A percentile compares a stretch with the other conserved stretches of the same genome.
phyloP scores from a whole-genome alignment of 2,329 filamentous ascomycete genomes.

The Ceratocystis variospora region DNA sequence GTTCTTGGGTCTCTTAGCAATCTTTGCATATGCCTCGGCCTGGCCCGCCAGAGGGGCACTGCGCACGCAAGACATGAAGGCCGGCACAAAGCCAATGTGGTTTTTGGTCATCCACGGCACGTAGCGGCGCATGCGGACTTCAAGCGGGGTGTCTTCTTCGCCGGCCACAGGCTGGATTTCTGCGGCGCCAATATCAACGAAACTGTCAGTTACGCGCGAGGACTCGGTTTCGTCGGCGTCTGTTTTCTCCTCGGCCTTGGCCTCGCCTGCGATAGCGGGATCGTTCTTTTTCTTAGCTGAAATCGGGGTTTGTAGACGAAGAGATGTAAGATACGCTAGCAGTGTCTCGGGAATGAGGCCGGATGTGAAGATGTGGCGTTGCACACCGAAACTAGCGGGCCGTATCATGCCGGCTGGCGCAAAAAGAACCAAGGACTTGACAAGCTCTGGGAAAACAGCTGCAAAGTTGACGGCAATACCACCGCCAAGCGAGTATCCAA shows the following conservation, averaged over 20 bases:
- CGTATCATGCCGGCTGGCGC: slow-evolving; percentile 65
- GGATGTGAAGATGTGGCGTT: slow-evolving; percentile 40
- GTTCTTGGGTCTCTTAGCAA: slow-evolving; percentile 31
- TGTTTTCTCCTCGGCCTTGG: not conserved
- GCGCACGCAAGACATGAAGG: slow-evolving; percentile 45
- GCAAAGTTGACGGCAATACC: slow-evolving; percentile 65
- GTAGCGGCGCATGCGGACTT: slow-evolving; percentile 35
- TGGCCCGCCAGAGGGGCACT: slow-evolving; percentile 41
- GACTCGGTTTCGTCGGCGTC: slow-evolving; percentile 12
- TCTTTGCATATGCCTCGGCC: slow-evolving; percentile 35
- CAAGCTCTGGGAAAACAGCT: slow-evolving; percentile 53
- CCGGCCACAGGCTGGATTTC: slow-evolving; percentile 27
- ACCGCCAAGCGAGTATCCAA: slow-evolving; percentile 74
- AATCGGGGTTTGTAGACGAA: slow-evolving; percentile 38
- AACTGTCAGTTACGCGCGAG: slow-evolving; percentile 22
- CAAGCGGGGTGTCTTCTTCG: slow-evolving; percentile 27
- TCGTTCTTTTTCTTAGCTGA: slow-evolving; percentile 26
- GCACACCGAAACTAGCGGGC: slow-evolving; percentile 37
- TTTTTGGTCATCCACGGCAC: slow-evolving; percentile 45
- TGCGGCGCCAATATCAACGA: slow-evolving; percentile 31
- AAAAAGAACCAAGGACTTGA: slow-evolving; percentile 59
- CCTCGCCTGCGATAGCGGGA: slow-evolving; percentile 1
- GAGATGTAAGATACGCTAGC: slow-evolving; percentile 35
- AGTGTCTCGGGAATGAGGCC: slow-evolving; percentile 41
- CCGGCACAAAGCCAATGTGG: slow-evolving; percentile 44